Conservation (phyloP, 805 yeast genomes). For the Starmerella scarabaei region DNA sequence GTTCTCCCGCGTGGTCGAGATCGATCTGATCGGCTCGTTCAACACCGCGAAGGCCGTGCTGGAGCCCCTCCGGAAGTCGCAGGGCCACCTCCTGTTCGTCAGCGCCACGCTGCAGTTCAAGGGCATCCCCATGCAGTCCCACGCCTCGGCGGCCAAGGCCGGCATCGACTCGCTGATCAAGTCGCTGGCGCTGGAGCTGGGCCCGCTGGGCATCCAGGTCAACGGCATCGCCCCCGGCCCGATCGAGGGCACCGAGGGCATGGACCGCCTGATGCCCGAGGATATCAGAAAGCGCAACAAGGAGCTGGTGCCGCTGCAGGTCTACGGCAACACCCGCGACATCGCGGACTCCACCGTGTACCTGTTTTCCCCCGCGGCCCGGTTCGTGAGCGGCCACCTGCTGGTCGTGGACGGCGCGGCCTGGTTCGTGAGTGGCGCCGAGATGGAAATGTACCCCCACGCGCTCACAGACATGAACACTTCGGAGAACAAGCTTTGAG, state of each 20-base stretch:
- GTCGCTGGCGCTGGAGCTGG: constrained; percentile 79
- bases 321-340: constrained; percentile 52
- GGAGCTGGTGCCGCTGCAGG: constrained; percentile 40
- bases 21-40: constrained; percentile 78
- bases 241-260: constrained; percentile 78
- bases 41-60: constrained; percentile 79
- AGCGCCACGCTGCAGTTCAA: constrained; percentile 82
- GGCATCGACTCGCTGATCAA: constrained; percentile 82
- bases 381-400: constrained; percentile 60
- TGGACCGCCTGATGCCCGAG: constrained; percentile 43
- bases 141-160: constrained; percentile 92
- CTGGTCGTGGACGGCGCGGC: constrained; percentile 81
- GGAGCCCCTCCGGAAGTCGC: constrained; percentile 46
- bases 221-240: constrained; percentile 90
- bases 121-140: constrained; percentile 80
- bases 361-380: constrained; percentile 71
- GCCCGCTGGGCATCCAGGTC: constrained; percentile 73
- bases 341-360: constrained; percentile 81
- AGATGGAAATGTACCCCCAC: constrained; percentile 35
- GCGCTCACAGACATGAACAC: constrained; percentile 25
- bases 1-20: constrained; percentile 73
- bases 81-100: constrained; percentile 66
- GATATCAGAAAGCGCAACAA: constrained; percentile 33
- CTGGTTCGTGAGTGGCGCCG: constrained; percentile 47
- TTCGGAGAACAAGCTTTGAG: constrained; percentile 30